Conservation (phyloP, 805 yeast species). For the Monosporozyma siamensis region DNA sequence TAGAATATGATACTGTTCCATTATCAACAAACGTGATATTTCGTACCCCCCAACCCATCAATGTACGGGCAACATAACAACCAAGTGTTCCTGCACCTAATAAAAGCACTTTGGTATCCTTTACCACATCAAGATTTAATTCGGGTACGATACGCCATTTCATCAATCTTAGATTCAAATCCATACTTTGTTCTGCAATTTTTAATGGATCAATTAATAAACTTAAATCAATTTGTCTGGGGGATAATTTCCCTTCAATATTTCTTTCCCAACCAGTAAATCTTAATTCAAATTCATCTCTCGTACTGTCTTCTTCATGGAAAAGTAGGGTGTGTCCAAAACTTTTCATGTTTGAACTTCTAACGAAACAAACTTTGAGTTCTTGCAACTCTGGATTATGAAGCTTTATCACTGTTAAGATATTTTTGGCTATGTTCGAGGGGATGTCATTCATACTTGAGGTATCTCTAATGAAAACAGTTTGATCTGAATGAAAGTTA, state of each 20-base stretch:
- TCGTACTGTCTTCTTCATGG: background rate
- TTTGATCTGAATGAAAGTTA: conserved; percentile 4
- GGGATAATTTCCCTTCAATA: conserved; percentile 58
- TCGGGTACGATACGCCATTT: conserved; percentile 92
- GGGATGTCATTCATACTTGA: conserved; percentile 32
- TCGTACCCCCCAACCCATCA: conserved; percentile 92
- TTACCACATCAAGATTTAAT: conserved; percentile 57
- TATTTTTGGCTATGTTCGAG: conserved; percentile 50
- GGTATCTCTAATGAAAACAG: conserved; percentile 35
- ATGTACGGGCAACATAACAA: conserved; percentile 74
- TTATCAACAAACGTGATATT: conserved; percentile 82
- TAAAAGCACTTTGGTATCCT: conserved; percentile 53
- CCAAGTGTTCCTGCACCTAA: conserved; percentile 98
- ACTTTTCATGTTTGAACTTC: conserved; percentile 16
- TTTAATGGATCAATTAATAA: conserved; percentile 70
- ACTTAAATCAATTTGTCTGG: conserved; percentile 77
- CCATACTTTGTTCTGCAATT: conserved; percentile 86
- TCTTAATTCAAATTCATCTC: conserved; percentile 27
- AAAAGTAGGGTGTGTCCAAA: conserved; percentile 1
- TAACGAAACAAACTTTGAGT: conserved; percentile 34
- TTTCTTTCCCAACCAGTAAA: conserved; percentile 90
- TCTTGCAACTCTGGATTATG: conserved; percentile 28
- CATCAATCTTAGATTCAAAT: conserved; percentile 84
- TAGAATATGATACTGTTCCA: conserved; percentile 81
- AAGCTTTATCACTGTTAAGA: conserved; percentile 37